A percentile compares a stretch with the other conserved stretches of the same genome.
Evolutionary conservation across 768 basidiomycete species (phyloP).

Genomic region (Termitomyces sp.): DNA sequence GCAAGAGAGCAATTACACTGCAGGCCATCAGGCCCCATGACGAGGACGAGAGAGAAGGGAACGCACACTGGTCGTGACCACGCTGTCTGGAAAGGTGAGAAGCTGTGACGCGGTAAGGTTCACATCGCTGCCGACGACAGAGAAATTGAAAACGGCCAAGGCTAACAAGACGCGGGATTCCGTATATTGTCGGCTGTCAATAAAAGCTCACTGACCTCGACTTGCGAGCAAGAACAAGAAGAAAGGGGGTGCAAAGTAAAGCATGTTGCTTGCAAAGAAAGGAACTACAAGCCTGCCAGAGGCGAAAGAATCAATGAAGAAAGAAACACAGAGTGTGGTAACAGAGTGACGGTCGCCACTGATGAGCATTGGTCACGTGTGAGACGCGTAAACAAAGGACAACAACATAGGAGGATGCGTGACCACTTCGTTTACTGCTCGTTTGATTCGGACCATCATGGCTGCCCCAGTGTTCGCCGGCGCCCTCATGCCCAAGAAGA

Average conservation of each 20-base stretch:
- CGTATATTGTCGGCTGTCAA: background rate
- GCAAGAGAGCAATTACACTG: constrained; percentile 36
- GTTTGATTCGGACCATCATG: constrained; percentile 31
- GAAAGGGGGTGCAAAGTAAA: constrained; percentile 26
- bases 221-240: constrained; percentile 46
- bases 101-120: constrained; percentile 39
- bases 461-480: constrained; percentile 42
- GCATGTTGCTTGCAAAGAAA: constrained; percentile 18
- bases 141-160: constrained; percentile 44
- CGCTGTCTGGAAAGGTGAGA: constrained; percentile 33
- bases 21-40: background rate
- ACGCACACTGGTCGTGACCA: constrained; percentile 24
- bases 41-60: constrained; percentile 11
- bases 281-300: constrained; percentile 22
- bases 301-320: constrained; percentile 10
- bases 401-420: constrained; percentile 15
- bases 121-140: constrained; percentile 26
- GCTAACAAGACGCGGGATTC: constrained; percentile 16
- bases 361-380: constrained; percentile 23
- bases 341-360: background rate
- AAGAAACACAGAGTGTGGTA: constrained; percentile 10
- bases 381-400: constrained; percentile 20
- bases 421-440: constrained; percentile 17
- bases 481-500: constrained; percentile 55
- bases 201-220: constrained; percentile 41